Evolutionary conservation across 352 stramenopile species (phyloP).

Genomic region (Globisporangium acanthophoron): DNA sequence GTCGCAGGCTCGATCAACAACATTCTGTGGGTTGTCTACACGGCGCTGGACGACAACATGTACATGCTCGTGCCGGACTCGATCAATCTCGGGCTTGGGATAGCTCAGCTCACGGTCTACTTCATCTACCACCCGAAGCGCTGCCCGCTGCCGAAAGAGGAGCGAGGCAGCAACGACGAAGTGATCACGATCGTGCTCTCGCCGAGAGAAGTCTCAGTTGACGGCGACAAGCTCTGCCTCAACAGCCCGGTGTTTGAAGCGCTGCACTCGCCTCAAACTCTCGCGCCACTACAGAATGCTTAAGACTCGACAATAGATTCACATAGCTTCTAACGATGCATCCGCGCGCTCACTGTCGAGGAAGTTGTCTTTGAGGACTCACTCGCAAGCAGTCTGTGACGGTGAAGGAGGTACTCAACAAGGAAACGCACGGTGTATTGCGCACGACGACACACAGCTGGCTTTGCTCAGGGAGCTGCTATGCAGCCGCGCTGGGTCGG

Average conservation of each 20-base stretch:
- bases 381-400: no score
- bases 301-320: no score
- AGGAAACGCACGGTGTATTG: neutral
- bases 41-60: conserved; percentile 4
- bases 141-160: neutral
- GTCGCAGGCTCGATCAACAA: conserved; percentile 34
- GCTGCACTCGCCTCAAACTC: neutral
- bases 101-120: neutral
- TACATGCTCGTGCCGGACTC: conserved; percentile 14
- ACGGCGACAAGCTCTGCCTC: neutral
- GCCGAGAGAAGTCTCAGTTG: neutral
- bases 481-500: neutral
- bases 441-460: no score
- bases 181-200: neutral
- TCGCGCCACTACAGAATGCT: no score
- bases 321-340: no score
- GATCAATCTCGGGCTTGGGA: conserved; percentile 1
- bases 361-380: no score
- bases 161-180: neutral
- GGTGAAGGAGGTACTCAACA: neutral
- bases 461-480: neutral
- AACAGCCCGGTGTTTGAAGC: neutral
- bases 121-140: neutral
- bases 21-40: conserved; percentile 19
- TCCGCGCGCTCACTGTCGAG: no score